These are phyloP conservation scores for Mucor racemosus DNA, from an alignment of 371 early-diverging fungal species.

Conservation along the genomic window DNA sequence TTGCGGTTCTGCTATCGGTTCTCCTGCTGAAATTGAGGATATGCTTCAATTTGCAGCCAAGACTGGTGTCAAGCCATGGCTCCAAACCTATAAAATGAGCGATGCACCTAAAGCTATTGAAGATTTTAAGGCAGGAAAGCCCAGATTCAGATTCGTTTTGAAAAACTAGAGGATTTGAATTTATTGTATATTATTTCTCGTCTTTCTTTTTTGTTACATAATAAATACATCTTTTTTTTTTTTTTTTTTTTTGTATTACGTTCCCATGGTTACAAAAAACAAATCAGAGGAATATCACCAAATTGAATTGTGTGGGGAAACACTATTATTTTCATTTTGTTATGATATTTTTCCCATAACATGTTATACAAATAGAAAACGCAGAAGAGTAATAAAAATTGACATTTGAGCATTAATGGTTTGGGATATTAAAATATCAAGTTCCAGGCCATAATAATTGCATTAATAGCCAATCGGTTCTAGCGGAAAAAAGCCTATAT, in stretches of 20 bases:
- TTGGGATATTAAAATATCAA: background rate
- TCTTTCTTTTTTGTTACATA: background rate
- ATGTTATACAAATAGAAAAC: background rate
- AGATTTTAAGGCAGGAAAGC: slow-evolving; percentile 59
- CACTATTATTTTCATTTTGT: slow-evolving; percentile 1
- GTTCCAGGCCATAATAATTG: background rate
- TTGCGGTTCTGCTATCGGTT: slow-evolving; percentile 72
- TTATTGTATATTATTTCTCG: background rate
- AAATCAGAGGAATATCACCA: slow-evolving; percentile 4
- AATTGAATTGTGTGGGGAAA: slow-evolving; percentile 4
- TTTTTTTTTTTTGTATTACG: slow-evolving; percentile 6
- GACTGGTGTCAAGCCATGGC: slow-evolving; percentile 63
- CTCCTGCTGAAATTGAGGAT: slow-evolving; percentile 49
- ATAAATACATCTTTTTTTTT: background rate
- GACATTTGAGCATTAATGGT: background rate
- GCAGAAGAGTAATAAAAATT: background rate
- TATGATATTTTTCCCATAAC: slow-evolving; percentile 13
- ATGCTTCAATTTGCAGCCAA: slow-evolving; percentile 72
- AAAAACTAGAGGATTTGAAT: slow-evolving; percentile 32
- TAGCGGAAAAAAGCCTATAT: background rate
- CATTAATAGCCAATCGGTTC: background rate
- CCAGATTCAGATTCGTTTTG: slow-evolving; percentile 68
- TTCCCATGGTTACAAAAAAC: slow-evolving; percentile 1
- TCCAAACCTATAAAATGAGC: slow-evolving; percentile 63
- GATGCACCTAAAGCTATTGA: slow-evolving; percentile 64